A percentile compares a stretch with the other conserved stretches of the same genome.
Evolutionary conservation across 1,284 basidiomycete species (phyloP).

Genomic region (Athelia psychrophila): DNA sequence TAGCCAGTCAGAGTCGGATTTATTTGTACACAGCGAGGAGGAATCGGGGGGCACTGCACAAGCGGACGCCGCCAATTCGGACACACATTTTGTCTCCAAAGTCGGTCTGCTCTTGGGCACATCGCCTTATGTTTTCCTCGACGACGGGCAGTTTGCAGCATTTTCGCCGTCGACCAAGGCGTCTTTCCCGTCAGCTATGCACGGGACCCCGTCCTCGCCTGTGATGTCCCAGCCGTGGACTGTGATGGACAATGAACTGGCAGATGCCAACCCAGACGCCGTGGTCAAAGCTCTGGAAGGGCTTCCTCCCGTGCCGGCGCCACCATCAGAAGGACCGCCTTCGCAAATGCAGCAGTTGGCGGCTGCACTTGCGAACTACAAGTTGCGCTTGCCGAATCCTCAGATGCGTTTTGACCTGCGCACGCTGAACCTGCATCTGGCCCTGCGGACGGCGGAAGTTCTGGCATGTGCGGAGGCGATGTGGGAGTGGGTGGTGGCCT

Average conservation of each 20-base stretch:
- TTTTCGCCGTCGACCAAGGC: constrained; percentile 36
- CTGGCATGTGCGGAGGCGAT: constrained; percentile 66
- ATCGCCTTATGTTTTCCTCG: constrained; percentile 43
- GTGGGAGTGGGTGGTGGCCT: constrained; percentile 69
- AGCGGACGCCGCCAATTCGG: constrained; percentile 18
- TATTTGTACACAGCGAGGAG: neutral
- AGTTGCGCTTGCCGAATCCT: constrained; percentile 43
- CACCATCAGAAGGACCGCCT: neutral
- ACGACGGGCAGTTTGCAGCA: constrained; percentile 38
- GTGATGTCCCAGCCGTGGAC: constrained; percentile 2
- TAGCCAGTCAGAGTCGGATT: neutral
- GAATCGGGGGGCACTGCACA: neutral
- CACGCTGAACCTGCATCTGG: constrained; percentile 57
- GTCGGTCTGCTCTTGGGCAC: constrained; percentile 30
- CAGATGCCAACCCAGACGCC: constrained; percentile 1
- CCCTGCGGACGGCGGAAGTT: constrained; percentile 54
- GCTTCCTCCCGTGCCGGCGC: neutral
- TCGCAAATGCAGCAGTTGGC: neutral
- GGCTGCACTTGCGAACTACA: constrained; percentile 1
- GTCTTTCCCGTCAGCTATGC: constrained; percentile 13
- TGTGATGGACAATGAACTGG: constrained; percentile 1
- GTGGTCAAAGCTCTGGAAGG: constrained; percentile 8
- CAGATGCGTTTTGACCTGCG: constrained; percentile 51
- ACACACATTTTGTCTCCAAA: constrained; percentile 27
- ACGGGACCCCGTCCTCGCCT: neutral